Base-by-base conservation (phyloP, 352 stramenopile genomes). In the Globisporangium nodosum region DNA sequence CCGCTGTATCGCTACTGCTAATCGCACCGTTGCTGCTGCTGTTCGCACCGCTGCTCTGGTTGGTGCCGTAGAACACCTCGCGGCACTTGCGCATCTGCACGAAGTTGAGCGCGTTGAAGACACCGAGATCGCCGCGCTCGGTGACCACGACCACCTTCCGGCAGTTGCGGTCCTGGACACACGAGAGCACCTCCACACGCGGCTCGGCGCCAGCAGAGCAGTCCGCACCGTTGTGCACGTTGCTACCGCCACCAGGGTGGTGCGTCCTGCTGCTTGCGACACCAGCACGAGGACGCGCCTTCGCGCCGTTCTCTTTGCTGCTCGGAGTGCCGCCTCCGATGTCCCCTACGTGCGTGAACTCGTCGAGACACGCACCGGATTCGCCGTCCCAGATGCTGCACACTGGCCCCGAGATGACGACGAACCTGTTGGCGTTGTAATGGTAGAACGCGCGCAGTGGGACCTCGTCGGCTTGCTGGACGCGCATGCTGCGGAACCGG, bases 51-150 rank as follows among this genome's bases (percentile, higher is more conserved):
- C 24, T 27, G 24, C 24, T 27, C 45, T 52, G 43, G 42, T 20
- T 55, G 13, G 50, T 8, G 35, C 60, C 47, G 4, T 58, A 60
- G 60, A 81, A 87, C 15, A 64, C 63, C 39, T 89, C 76, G n/a
- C 73, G 64, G 33, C 78, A 90, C 20, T 77, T 68, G 11, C 81
- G 71, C 70, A 92, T 87, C 24, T 76, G 73, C n/a, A 89, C 73
- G 20, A 92, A 78, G 53, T 90, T 90, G 16, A 83, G 76, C 47
- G 76, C 75, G 46, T 92, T 90, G 63, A 85, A 90, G 6, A 92
- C 79, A 1, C 78, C 76, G 13, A 92, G 55, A 5, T 66, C 72
- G 1, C 81, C 82, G 13, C 73, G 56, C 52, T 90, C 79, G 1
- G 79, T 74, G 12, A 87, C 63, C 3, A 87, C 62, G 0, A 88